Base-by-base conservation (phyloP, 1,139 yeast species). In the Sugiyamaella xylanicola region DNA sequence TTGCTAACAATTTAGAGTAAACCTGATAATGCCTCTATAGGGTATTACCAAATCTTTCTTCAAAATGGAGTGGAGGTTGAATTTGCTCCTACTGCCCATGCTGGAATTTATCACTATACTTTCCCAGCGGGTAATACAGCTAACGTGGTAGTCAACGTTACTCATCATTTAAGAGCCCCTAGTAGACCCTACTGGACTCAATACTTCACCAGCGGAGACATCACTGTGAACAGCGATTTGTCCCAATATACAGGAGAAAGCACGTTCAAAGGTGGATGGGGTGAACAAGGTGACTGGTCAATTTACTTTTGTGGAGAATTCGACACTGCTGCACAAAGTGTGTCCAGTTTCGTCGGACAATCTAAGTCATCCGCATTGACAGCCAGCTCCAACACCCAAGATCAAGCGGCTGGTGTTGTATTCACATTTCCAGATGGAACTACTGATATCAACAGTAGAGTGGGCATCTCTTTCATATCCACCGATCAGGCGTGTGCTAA, bases 391-490 rank as follows among this genome's bases (percentile, higher is more conserved):
- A 22, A 17, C n/a, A 46, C 42, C 25, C 46, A 40, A 20, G 51
- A 52, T 39, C 51, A 52, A 17, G 22, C 36, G 5, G 37, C 46
- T 5, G 56, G 56, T 22, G 29, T 54, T 7, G 37, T 54, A 19
- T 54, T 54, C 17, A 49, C 56, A 13, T 54, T 54, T 20, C 56
- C 56, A 7, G 32, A 36, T 4, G 54, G 56, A 3, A 50, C 56
- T 2, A 35, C 54, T n/a, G 48, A 54, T 35, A 49, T 54, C n/a
- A 48, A 11, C 75, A 2, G 73, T 40, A 68, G 68, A 54, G 72
- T 73, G 25, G 78, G 77, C 1, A 64, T 74, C 21, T 74, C 77
- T 4, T 74, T 71, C 55, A 60, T 69, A 2, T 70, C 75, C 1
- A 56, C 63, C 3, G 64, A 67, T 8, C 69, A 71, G 54, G 78